Conservation (phyloP, 805 yeast species). For the Lachancea sp. region DNA sequence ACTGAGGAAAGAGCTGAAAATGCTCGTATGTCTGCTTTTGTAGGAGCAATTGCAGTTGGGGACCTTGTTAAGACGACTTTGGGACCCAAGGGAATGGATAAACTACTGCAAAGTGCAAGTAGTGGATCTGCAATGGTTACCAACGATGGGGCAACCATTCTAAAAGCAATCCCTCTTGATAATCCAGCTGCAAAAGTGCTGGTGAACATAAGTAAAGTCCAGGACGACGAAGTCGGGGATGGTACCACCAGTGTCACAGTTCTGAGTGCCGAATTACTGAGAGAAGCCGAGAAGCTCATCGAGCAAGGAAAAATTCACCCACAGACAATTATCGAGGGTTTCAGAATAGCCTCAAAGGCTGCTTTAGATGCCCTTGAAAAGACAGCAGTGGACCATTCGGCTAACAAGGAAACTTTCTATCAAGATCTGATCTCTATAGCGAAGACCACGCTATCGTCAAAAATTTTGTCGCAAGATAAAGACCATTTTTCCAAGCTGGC, state of each 20-base stretch:
- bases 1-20: constrained; percentile 97
- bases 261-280: constrained; percentile 78
- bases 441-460: constrained; percentile 87
- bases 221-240: constrained; percentile 97
- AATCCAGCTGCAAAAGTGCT: constrained; percentile 96
- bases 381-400: constrained; percentile 68
- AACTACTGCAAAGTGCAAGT: constrained; percentile 79
- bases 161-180: constrained; percentile 88
- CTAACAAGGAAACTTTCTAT: constrained; percentile 53
- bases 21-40: constrained; percentile 95
- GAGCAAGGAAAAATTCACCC: constrained; percentile 89
- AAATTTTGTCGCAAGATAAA: constrained; percentile 91
- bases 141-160: constrained; percentile 96
- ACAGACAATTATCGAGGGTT: constrained; percentile 95
- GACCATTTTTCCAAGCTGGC: constrained; percentile 84
- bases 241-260: constrained; percentile 97
- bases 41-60: constrained; percentile 98
- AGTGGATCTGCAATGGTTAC: constrained; percentile 78
- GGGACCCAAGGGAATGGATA: constrained; percentile 99
- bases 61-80: constrained; percentile 89
- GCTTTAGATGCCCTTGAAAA: constrained; percentile 75
- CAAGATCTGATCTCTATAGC: constrained; percentile 81
- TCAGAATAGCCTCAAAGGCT: constrained; percentile 78
- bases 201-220: constrained; percentile 91
- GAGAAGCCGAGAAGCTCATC: constrained; percentile 90